A percentile compares a stretch with the other conserved stretches of the same genome.
These are phyloP conservation scores for Myxozyma melibiosi DNA, from an alignment of 805 yeast genomes.

Conservation along the genomic window DNA sequence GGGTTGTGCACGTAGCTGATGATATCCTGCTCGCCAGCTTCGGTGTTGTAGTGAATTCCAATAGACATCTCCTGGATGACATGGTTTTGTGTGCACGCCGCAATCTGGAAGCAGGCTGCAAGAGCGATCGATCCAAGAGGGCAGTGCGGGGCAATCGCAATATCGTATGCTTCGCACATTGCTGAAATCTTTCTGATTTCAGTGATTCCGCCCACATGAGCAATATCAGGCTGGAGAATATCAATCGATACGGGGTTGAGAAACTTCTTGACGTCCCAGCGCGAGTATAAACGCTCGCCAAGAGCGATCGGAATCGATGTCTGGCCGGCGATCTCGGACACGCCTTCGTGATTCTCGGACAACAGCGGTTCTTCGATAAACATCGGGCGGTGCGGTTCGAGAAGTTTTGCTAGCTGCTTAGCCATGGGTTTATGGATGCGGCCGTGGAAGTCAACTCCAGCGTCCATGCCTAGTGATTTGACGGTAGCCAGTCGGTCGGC, in stretches of 20 bases:
- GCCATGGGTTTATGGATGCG: conserved; percentile 42
- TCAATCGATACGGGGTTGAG: conserved; percentile 38
- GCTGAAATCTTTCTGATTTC: conserved; percentile 38
- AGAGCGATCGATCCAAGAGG: conserved; percentile 41
- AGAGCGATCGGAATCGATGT: conserved; percentile 40
- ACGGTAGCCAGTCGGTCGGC: conserved; percentile 38
- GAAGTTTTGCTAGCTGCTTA: conserved; percentile 38
- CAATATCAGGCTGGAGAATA: conserved; percentile 40
- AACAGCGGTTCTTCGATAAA: conserved; percentile 41
- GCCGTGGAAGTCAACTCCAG: conserved; percentile 41
- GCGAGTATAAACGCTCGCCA: conserved; percentile 39
- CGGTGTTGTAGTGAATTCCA: conserved; percentile 39
- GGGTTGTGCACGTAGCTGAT: conserved; percentile 35
- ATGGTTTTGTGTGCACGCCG: conserved; percentile 35
- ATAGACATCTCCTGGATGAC: conserved; percentile 39
- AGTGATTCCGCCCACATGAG: conserved; percentile 41
- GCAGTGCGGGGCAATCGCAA: conserved; percentile 41
- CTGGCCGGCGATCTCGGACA: conserved; percentile 32
- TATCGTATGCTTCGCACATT: conserved; percentile 41
- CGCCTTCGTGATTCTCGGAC: conserved; percentile 37
- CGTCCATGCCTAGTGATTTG: conserved; percentile 38
- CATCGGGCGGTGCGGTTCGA: conserved; percentile 39
- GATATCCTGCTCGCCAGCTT: conserved; percentile 35
- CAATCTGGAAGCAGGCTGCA: conserved; percentile 40
- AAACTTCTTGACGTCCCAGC: conserved; percentile 38